Conservation (phyloP, 495 filamentous ascomycete species). For the Podospora anserina region DNA sequence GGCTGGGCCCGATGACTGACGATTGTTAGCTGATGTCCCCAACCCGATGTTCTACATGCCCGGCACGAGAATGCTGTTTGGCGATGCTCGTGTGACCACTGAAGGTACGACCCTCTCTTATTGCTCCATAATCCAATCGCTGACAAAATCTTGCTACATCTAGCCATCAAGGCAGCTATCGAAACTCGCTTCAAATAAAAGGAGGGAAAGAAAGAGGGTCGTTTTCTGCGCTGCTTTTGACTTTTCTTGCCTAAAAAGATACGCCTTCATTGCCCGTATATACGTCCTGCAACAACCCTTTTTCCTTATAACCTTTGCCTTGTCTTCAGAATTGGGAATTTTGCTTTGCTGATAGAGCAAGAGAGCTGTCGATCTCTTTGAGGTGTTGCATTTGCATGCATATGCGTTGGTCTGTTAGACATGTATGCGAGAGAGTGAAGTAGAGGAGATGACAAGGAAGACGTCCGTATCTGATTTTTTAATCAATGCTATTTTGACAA, state of each 20-base stretch:
- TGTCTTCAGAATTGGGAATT: not conserved
- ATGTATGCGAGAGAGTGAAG: not conserved
- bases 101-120: constrained; percentile 52
- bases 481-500: no score
- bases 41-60: constrained; percentile 90
- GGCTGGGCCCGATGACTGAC: not conserved
- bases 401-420: constrained; percentile 1
- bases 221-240: not conserved
- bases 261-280: not conserved
- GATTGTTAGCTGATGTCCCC: constrained; percentile 63
- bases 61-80: constrained; percentile 78
- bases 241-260: not conserved
- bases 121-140: not conserved
- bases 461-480: not conserved
- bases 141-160: constrained; percentile 15
- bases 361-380: not conserved
- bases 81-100: constrained; percentile 75
- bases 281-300: not conserved
- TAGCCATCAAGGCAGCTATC: constrained; percentile 53
- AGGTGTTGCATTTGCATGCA: constrained; percentile 4
- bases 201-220: not conserved
- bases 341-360: constrained; percentile 11
- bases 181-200: constrained; percentile 42
- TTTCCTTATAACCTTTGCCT: not conserved
- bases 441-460: not conserved